Percentiles rank a stretch among this genome's conserved stretches.
Conservation (phyloP, 352 stramenopile species). For the Nothophytophthora sp. region DNA sequence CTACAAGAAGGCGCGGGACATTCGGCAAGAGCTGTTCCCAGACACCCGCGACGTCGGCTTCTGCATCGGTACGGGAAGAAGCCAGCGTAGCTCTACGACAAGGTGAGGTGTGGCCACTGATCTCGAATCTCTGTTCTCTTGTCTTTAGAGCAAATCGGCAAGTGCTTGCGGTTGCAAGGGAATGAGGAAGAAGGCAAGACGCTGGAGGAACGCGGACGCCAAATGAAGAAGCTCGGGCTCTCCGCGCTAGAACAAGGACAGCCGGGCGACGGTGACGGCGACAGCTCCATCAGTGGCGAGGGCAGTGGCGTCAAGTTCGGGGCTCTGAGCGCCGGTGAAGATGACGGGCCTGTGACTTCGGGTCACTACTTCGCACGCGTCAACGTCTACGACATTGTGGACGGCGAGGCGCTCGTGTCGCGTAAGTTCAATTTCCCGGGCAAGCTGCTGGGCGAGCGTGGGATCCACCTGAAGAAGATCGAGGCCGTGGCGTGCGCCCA, state of each 20-base stretch:
- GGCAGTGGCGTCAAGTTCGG: conserved; percentile 26
- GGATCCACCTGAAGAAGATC: conserved; percentile 67
- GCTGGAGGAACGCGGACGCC: conserved; percentile 51
- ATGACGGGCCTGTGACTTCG: conserved; percentile 21
- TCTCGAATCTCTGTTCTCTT: no score
- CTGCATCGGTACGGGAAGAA: conserved; percentile 53
- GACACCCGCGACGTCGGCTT: conserved; percentile 78
- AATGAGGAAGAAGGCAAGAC: conserved; percentile 60
- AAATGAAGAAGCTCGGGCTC: conserved; percentile 65
- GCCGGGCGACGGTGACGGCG: conserved; percentile 14
- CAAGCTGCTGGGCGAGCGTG: conserved; percentile 61
- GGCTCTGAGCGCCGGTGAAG: conserved; percentile 21
- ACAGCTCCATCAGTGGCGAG: conserved; percentile 17
- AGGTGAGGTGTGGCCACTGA: no score
- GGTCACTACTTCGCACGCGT: conserved; percentile 30
- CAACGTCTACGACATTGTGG: conserved; percentile 38
- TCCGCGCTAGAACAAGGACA: conserved; percentile 39
- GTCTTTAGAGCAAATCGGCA: conserved; percentile 81
- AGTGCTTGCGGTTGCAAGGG: conserved; percentile 61
- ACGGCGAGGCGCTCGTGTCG: conserved; percentile 45
- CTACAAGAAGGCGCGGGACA: conserved; percentile 71
- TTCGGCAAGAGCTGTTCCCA: conserved; percentile 72
- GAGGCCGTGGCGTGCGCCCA: conserved; percentile 56
- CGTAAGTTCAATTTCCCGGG: conserved; percentile 66
- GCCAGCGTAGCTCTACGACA: no score